Base-by-base conservation (phyloP, 345 rosid genomes). In the Microcos paniculata region DNA sequence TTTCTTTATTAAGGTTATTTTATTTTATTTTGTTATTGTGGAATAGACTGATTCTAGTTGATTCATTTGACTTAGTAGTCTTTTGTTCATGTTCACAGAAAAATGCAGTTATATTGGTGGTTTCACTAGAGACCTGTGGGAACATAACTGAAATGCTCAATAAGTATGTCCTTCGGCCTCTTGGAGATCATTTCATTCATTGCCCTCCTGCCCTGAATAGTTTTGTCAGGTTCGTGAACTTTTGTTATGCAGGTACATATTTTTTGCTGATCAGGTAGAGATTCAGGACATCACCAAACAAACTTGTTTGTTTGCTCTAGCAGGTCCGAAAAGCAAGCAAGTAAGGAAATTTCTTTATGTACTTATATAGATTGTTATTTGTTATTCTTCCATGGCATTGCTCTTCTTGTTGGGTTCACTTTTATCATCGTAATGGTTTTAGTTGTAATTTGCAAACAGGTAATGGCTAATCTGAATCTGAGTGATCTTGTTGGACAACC, bases 181-280 rank as follows among this genome's bases (percentile, higher is more conserved):
- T 21, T 76, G 15, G 8, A 49, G 23, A 73, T 72, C 21, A 19
- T 57, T 71, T 23, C 13, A 26, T 69, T 33, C 35, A n/a, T 59
- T 40, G 67, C 67, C 31, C 31, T 62, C 8, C 6, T 62, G 0
- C 45, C 42, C 23, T 24, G 35, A 14, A 58, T 58, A 58, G 62
- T 16, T 58, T 70, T 70, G 3, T n/a, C 23, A 28, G 66, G 40
- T 49, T 62, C 52, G 51, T 43, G 71, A 38, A 53, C 38, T 26
- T 3, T 73, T 56, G 33, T 80, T 63, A 40, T 76, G 58, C 53
- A 92, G 98, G 91, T 91, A 92, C 76, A 84, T 92, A n/a, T 94
- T 92, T 79, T 90, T 92, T 19, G 83, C 96, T 75, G 98, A 94
- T 81, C 88, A 91, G 81, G 93, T 94, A 38, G 94, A 88, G 82